Conservation (phyloP, 139 green algal genomes). For the Coelastrella sp. region DNA sequence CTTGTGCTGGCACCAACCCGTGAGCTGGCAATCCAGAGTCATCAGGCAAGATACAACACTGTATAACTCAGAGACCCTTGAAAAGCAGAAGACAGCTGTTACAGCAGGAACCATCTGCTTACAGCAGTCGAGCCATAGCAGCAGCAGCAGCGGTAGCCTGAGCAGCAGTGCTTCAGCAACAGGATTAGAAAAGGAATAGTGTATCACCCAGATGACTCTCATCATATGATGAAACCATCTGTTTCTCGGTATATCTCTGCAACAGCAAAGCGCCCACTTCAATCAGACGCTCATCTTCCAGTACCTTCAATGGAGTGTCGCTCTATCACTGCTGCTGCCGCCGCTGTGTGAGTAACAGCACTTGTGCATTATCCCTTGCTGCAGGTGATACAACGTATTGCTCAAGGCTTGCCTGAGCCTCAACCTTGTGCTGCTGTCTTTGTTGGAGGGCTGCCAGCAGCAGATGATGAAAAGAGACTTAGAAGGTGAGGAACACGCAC, state of each 20-base stretch:
- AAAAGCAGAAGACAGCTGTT: too few relatives aligned
- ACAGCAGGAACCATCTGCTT: too few relatives aligned
- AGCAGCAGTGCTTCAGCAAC: not conserved
- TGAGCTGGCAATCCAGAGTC: conserved; percentile 86
- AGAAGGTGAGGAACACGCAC: conserved; percentile 48
- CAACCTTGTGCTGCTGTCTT: conserved; percentile 60
- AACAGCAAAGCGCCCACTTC: too few relatives aligned
- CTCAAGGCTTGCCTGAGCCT: conserved; percentile 53
- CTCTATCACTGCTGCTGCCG: not conserved
- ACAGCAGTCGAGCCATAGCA: not conserved
- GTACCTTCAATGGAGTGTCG: not conserved
- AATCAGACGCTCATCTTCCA: too few relatives aligned
- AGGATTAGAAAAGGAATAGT: not conserved
- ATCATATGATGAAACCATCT: not conserved
- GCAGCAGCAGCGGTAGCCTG: not conserved
- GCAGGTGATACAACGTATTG: conserved; percentile 62
- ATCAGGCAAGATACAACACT: conserved; percentile 53
- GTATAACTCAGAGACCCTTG: too few relatives aligned
- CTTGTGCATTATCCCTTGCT: not conserved
- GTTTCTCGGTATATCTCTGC: too few relatives aligned
- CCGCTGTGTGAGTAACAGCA: not conserved
- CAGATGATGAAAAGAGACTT: conserved; percentile 74
- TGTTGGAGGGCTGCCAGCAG: conserved; percentile 74
- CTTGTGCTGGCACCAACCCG: conserved; percentile 85
- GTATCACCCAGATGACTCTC: not conserved